phyloP scores from a whole-genome alignment of 78 protist species.

The Anaeramoeba flamelloides region DNA sequence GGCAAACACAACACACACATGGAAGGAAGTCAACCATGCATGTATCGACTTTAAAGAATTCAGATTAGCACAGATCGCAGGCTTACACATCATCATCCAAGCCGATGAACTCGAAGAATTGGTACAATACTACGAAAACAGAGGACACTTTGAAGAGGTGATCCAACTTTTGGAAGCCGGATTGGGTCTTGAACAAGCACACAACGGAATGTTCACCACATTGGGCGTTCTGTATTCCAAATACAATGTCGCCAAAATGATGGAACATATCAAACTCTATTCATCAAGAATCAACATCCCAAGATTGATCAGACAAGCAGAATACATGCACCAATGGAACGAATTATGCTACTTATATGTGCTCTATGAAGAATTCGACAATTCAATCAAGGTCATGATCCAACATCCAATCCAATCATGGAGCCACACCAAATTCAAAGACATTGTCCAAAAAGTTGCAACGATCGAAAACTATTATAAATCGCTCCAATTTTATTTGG shows the following conservation, averaged over 20 bases:
- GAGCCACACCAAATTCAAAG: slow-evolving; percentile 79
- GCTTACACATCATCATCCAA: slow-evolving; percentile 74
- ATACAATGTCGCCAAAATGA: slow-evolving; percentile 75
- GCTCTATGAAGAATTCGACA: slow-evolving; percentile 86
- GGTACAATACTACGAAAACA: slow-evolving; percentile 57
- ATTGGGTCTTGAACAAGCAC: slow-evolving; percentile 78
- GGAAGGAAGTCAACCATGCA: slow-evolving; percentile 87
- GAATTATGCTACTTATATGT: slow-evolving; percentile 82
- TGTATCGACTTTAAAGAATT: slow-evolving; percentile 89
- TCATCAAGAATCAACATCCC: slow-evolving; percentile 84
- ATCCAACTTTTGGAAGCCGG: slow-evolving; percentile 58
- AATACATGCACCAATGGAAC: slow-evolving; percentile 57
- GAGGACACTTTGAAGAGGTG: slow-evolving; percentile 29
- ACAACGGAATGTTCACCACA: slow-evolving; percentile 94
- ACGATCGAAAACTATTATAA: slow-evolving; percentile 79
- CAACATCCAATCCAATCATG: slow-evolving; percentile 82
- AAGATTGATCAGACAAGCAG: slow-evolving; percentile 62
- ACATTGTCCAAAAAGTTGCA: slow-evolving; percentile 61
- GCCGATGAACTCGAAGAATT: slow-evolving; percentile 78
- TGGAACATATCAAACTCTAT: slow-evolving; percentile 85
- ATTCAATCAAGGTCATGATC: slow-evolving; percentile 80
- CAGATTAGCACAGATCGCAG: slow-evolving; percentile 92
- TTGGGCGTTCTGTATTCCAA: slow-evolving; percentile 85
- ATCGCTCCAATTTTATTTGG: slow-evolving; percentile 18
- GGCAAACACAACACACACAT: slow-evolving; percentile 78